A percentile compares a stretch with the other conserved stretches of the same genome.
These are phyloP conservation scores for Diplodia mutila DNA, from an alignment of 2,329 filamentous ascomycete species.

Conservation along the genomic window DNA sequence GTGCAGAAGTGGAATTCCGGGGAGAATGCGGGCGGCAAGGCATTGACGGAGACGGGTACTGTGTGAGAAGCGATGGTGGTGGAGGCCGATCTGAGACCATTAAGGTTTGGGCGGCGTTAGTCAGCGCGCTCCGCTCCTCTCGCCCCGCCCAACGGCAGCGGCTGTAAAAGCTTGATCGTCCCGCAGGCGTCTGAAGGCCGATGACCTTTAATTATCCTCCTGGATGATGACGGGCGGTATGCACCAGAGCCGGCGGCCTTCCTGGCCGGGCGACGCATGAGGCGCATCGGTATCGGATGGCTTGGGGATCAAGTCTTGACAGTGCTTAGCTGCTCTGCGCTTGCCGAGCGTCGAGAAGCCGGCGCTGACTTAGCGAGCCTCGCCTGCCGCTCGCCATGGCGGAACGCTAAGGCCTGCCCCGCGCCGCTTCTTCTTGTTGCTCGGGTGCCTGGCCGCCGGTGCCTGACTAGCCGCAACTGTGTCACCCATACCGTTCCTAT, in stretches of 20 bases:
- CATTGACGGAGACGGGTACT: constrained; percentile 38
- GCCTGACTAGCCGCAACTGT: constrained; percentile 1
- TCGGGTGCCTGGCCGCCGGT: not conserved
- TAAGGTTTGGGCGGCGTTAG: constrained; percentile 27
- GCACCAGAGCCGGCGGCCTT: constrained; percentile 1
- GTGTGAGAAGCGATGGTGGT: constrained; percentile 37
- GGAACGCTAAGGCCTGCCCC: constrained; percentile 2
- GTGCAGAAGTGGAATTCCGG: constrained; percentile 13
- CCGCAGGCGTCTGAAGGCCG: constrained; percentile 7
- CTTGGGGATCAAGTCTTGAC: constrained; percentile 4
- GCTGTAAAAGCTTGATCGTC: constrained; percentile 20
- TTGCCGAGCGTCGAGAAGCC: constrained; percentile 11
- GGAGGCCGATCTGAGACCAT: constrained; percentile 33
- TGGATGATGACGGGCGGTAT: constrained; percentile 9
- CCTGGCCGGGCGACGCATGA: constrained; percentile 11
- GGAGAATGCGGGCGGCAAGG: constrained; percentile 35
- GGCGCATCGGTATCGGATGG: not conserved
- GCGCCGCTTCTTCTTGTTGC: not conserved
- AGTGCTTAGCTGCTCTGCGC: constrained; percentile 13
- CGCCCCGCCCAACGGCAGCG: not conserved
- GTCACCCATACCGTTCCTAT: not conserved
- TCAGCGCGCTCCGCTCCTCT: constrained; percentile 15
- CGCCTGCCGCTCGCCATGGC: not conserved
- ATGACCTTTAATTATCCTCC: constrained; percentile 21
- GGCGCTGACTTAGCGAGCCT: constrained; percentile 4